Base-by-base conservation (phyloP, 805 yeast species). In the Wickerhamomyces silvicola region DNA sequence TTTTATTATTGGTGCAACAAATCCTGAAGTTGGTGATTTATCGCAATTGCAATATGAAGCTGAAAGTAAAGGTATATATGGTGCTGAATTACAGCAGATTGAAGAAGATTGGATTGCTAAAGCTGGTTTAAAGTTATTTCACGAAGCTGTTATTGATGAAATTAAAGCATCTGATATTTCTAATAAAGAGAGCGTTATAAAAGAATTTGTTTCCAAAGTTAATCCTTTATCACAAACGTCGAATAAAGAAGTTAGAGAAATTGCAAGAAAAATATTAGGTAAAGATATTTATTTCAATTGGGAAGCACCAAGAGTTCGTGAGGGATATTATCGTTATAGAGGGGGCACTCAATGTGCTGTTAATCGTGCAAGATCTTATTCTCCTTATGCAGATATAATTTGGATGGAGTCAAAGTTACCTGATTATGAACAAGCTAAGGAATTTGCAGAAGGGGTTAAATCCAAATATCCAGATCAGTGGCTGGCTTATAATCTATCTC, bases 401-500 rank as follows among this genome's bases (percentile, higher is more conserved):
- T 90, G 97, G 97, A 88, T 90, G 97, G 97, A 90, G 70, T 81
- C 95, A 38, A 88, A 88, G 60, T 74, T 84, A 48, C 97, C 97
- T 46, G 95, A 87, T 62, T 88, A 74, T 64, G 72, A 69, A 39
- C 97, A 90, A 68, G 97, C 97, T 43, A 75, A 78, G 63, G 95
- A 86, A 66, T 90, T 90, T 55, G 92, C 97, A 35, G 82, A 78
- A 28, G 97, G 97, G 54, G 94, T 90, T 45, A 75, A 79, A 57
- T 72, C 75, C 21, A 68, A 68, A 38, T 82, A 59, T 64, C 97
- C 97, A 47, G 72, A 83, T 45, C 88, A 90, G 64, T 88, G 97
- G 97, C 72, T 90, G 48, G 94, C 97, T 32, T 90, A 90, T 71
- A 90, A 90, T 72, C 70, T 90, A 60, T 86, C 96, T 19, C 97